These are phyloP conservation scores for Allium cepa DNA, from an alignment of 106 monocot genomes.

Conservation along the genomic window DNA sequence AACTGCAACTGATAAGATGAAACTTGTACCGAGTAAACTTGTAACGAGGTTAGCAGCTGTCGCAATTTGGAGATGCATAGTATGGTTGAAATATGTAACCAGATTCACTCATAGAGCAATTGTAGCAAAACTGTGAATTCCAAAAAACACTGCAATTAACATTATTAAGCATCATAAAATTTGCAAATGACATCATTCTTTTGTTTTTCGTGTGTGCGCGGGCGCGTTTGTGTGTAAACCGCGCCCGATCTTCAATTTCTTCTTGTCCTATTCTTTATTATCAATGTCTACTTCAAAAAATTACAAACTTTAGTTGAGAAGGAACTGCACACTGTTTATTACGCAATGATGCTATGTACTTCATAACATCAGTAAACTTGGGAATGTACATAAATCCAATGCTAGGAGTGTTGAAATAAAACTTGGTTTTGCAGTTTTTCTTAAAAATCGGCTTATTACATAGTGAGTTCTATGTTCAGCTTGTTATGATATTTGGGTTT, in stretches of 20 bases:
- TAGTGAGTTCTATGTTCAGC: too few species aligned
- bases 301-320: too few species aligned
- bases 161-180: background rate
- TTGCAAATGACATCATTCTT: background rate
- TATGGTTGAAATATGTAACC: background rate
- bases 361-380: too few species aligned
- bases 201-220: too few species aligned
- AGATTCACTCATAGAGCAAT: background rate
- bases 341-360: too few species aligned
- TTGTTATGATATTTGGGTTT: too few species aligned
- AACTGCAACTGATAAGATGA: background rate
- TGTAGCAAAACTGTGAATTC: constrained; percentile 1
- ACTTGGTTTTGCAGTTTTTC: too few species aligned
- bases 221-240: background rate
- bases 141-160: background rate
- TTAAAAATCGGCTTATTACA: too few species aligned
- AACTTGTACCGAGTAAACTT: background rate
- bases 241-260: background rate
- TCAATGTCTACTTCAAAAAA: background rate
- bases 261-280: background rate
- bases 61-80: background rate
- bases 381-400: too few species aligned
- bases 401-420: too few species aligned
- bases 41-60: background rate
- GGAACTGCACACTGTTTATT: too few species aligned